Evolutionary conservation across 768 basidiomycete species (phyloP).

Genomic region (Russula virescens): DNA sequence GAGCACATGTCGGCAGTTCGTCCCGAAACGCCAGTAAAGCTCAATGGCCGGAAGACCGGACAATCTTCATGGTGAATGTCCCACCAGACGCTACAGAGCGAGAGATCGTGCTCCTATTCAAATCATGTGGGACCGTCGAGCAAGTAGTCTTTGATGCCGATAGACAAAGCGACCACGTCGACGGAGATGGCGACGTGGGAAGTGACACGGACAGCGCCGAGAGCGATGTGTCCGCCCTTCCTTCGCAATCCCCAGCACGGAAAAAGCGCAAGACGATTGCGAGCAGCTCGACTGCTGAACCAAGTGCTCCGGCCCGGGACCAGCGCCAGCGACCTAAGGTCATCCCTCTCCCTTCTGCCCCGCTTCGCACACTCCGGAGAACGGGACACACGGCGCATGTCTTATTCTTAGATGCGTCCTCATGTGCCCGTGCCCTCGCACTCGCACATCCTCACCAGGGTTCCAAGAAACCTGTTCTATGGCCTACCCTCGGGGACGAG

Average conservation of each 20-base stretch:
- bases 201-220: conserved; percentile 35
- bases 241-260: conserved; percentile 25
- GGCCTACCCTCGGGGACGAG: conserved; percentile 45
- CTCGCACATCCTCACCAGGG: conserved; percentile 28
- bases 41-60: conserved; percentile 51
- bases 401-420: conserved; percentile 63
- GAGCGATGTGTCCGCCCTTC: conserved; percentile 18
- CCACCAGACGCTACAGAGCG: conserved; percentile 85
- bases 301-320: conserved; percentile 24
- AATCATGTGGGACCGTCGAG: conserved; percentile 71
- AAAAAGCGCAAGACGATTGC: conserved; percentile 32
- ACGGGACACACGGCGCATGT: conserved; percentile 71
- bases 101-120: conserved; percentile 74
- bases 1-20: conserved; percentile 49
- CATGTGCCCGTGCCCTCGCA: conserved; percentile 60
- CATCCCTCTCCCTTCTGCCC: conserved; percentile 49
- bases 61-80: conserved; percentile 83
- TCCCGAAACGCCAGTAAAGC: conserved; percentile 31
- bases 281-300: background rate
- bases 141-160: conserved; percentile 59
- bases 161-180: conserved; percentile 32
- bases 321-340: conserved; percentile 41
- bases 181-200: conserved; percentile 27
- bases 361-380: conserved; percentile 51
- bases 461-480: conserved; percentile 47